Evolutionary conservation across 1,284 basidiomycete species (phyloP).

Genomic region (Coniferiporia sulphurascens): DNA sequence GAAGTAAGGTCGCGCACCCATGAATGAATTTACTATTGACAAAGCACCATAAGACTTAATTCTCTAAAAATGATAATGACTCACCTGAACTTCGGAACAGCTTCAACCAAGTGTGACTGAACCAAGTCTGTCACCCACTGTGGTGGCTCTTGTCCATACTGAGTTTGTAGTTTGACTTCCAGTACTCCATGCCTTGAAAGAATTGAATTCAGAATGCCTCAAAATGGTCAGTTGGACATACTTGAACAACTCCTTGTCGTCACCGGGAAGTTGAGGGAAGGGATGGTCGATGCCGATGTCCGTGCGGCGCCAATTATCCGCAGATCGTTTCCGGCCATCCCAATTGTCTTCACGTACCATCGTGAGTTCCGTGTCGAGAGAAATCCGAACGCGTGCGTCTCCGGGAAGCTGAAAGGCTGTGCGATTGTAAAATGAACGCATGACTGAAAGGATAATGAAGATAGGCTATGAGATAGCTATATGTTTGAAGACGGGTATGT

Average conservation of each 20-base stretch:
- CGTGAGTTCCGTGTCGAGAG: slow-evolving; percentile 93
- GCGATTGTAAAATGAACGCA: slow-evolving; percentile 99
- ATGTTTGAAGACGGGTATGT: background rate
- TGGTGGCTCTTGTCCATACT: slow-evolving; percentile 93
- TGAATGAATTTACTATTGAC: slow-evolving; percentile 89
- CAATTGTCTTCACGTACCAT: slow-evolving; percentile 97
- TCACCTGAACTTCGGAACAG: slow-evolving; percentile 86
- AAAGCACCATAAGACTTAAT: slow-evolving; percentile 12
- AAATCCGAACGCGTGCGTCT: slow-evolving; percentile 96
- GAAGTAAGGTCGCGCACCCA: slow-evolving; percentile 90
- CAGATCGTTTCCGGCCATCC: slow-evolving; percentile 77
- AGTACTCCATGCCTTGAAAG: slow-evolving; percentile 72
- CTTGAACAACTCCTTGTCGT: slow-evolving; percentile 93
- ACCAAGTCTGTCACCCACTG: slow-evolving; percentile 96
- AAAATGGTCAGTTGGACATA: slow-evolving; percentile 35
- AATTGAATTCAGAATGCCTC: background rate
- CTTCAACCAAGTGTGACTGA: slow-evolving; percentile 89
- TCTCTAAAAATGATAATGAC: slow-evolving; percentile 10
- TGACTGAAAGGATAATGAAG: slow-evolving; percentile 45
- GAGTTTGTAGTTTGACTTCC: slow-evolving; percentile 97
- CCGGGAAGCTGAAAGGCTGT: slow-evolving; percentile 99
- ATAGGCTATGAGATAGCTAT: slow-evolving; percentile 7
- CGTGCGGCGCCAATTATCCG: slow-evolving; percentile 90
- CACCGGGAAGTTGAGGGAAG: slow-evolving; percentile 71
- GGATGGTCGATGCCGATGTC: slow-evolving; percentile 94